Evolutionary conservation across 805 yeast genomes (phyloP), one percentile per base, ranked within the genome.

Genomic region (Teunomyces aglyptinius): DNA sequence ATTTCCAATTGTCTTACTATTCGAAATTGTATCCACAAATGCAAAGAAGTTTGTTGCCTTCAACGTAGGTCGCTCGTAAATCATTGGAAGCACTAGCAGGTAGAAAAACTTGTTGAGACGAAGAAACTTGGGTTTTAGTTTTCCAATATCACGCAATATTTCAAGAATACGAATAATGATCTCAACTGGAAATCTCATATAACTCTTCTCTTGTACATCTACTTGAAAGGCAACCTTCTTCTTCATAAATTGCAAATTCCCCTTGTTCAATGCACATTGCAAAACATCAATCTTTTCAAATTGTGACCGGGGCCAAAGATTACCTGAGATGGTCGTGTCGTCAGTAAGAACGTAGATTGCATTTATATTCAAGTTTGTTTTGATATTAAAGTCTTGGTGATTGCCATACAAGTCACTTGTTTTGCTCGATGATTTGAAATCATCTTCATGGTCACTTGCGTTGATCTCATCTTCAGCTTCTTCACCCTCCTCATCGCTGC

Each of bases 11-110:
- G 59, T 60, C 51, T 76, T 75, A 61, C 76, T 77, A 47, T 65
- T 54, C 20, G 83, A 69, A 28, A 87, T 71, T 0, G 89, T 68
- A 6, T 85, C 88, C 36, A 90, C 92, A 68, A 92, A 94, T 20
- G 65, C 62, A 48, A 70, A 67, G 59, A 89, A 91, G 62, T 90
- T 91, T 44, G 73, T 70, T 4, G 94, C 82, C 41, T 73, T 72
- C 39, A 92, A 71, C 1, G 47, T 54, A 0, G 98, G 98, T 12
- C 67, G 56, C 3, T 67, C 59, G 64, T 92, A 94, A 2, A 92
- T 58, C 50, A 80, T 60, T 1, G 89, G 86, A n/a, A 86, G 54
- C 3, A 83, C 80, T 26, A 83, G 64, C 27, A 60, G 49, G 61
- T 86, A 85, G 70, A 91, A 81, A 4, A 75, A 56, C 50, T 78